Base-by-base conservation (phyloP, 192 early-diverging fungal species). In the Coemansia biformis region DNA sequence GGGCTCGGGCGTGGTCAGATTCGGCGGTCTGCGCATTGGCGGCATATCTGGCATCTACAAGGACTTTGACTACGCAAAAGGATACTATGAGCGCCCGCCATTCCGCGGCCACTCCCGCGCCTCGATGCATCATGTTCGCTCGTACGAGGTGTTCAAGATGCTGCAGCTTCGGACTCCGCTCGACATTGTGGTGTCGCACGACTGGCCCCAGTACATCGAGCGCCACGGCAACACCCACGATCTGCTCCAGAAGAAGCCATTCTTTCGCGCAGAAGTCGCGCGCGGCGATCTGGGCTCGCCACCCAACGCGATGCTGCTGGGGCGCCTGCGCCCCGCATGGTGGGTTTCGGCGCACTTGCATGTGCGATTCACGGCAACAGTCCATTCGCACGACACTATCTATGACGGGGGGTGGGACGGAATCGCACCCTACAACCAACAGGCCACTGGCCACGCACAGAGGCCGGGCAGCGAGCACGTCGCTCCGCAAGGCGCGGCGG, bases 331-430 rank as follows among this genome's bases (percentile, higher is more conserved):
- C 41, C 97, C 97, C 10, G 62, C 67, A 6, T 89, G 83, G 69
- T 99, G 97, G 97, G 95, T 96, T 53, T 67, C 90, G 6, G 95
- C 94, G 2, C 97, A 99, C 64, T 59, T 97, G 48, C 97, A 99
- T 60, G 89, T 95, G 17, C 82, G 88, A 22, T 98, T 84, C 60
- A 71, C 84, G 21, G 93, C 95, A 1, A 19, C 83, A 0, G 79
- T 89, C 15, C 63, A 18, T 81, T 66, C 76, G 52, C 64, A 54
- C 26, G 44, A 56, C 36, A 19, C 46, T 22, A 18, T 63, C 37
- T 41, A 55, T 53, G 32, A 28, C 8, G 16, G 54, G 30, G 48
- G 68, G n/a, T 61, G 76, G 50, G 14, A 31, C 38, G 42, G 39
- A 8, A 41, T 66, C 28, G 21, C 47, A 8, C 75, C 54, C 5